phyloP scores from a whole-genome alignment of 495 filamentous ascomycete genomes.

The Tuber umbilicatum region DNA sequence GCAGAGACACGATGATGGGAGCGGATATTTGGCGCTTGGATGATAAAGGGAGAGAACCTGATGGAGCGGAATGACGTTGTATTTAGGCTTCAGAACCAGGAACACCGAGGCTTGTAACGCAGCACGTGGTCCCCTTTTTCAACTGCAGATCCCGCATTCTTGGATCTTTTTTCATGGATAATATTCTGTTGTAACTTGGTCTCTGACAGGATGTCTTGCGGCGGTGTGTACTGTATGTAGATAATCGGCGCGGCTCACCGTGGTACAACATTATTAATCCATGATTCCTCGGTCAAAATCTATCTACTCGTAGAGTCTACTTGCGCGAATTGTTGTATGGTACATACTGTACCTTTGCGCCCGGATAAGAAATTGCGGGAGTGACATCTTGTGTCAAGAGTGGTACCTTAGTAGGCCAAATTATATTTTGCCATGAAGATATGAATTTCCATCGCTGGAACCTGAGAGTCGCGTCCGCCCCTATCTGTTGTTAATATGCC shows the following conservation, averaged over 20 bases:
- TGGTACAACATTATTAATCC: neutral
- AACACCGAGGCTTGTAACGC: neutral
- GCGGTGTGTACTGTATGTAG: neutral
- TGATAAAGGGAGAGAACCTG: constrained; percentile 5
- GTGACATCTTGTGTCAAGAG: neutral
- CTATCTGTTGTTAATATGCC: neutral
- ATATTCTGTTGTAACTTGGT: neutral
- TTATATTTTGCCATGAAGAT: neutral
- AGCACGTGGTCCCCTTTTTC: neutral
- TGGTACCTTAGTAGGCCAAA: neutral
- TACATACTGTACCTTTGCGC: neutral
- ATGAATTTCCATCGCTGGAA: neutral
- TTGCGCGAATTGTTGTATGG: neutral
- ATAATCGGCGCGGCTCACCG: neutral
- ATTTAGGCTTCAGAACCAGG: neutral
- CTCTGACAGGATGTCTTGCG: neutral
- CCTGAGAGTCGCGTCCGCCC: neutral
- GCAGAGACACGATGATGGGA: constrained; percentile 3
- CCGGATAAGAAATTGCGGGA: neutral
- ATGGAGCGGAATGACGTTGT: neutral
- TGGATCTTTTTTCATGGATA: neutral
- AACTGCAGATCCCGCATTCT: neutral
- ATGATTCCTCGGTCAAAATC: neutral
- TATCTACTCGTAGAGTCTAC: neutral
- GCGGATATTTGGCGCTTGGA: neutral